Percentiles rank a stretch among this genome's conserved stretches.
These are phyloP conservation scores for Gossypium aridum DNA, from an alignment of 441 rosid genomes.

Conservation along the genomic window DNA sequence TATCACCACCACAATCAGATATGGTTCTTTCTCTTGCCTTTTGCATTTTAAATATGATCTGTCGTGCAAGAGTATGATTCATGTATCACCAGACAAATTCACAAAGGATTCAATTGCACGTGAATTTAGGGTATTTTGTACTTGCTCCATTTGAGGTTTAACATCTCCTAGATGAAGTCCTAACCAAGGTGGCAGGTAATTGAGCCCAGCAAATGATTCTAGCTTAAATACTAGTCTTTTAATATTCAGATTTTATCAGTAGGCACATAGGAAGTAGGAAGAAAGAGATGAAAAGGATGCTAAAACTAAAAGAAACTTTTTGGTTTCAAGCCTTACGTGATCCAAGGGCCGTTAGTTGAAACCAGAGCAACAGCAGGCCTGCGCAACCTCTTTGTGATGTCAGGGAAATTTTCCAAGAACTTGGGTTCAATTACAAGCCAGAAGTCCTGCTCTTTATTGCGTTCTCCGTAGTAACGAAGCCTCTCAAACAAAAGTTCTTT, in stretches of 20 bases:
- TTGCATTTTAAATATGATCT: not conserved
- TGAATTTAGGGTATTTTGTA: not conserved
- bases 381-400: slow-evolving; percentile 60
- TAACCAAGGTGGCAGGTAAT: not conserved
- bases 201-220: not conserved
- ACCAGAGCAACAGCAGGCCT: slow-evolving; percentile 96
- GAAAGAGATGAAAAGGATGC: not conserved
- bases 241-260: not conserved
- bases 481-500: slow-evolving; percentile 80
- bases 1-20: not conserved
- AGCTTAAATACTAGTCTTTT: not conserved
- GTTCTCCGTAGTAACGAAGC: slow-evolving; percentile 61
- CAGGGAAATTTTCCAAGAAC: slow-evolving; percentile 78
- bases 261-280: not conserved
- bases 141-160: not conserved
- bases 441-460: slow-evolving; percentile 54
- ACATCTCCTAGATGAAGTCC: not conserved
- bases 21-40: not conserved
- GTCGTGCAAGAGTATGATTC: not conserved
- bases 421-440: slow-evolving; percentile 94
- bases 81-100: not conserved
- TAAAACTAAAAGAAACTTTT: not conserved
- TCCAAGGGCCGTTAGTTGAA: slow-evolving; percentile 87
- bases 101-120: not conserved
- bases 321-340: slow-evolving; percentile 48